These are phyloP conservation scores for Cyclocybe aegerita DNA, from an alignment of 768 basidiomycete species.

Conservation along the genomic window DNA sequence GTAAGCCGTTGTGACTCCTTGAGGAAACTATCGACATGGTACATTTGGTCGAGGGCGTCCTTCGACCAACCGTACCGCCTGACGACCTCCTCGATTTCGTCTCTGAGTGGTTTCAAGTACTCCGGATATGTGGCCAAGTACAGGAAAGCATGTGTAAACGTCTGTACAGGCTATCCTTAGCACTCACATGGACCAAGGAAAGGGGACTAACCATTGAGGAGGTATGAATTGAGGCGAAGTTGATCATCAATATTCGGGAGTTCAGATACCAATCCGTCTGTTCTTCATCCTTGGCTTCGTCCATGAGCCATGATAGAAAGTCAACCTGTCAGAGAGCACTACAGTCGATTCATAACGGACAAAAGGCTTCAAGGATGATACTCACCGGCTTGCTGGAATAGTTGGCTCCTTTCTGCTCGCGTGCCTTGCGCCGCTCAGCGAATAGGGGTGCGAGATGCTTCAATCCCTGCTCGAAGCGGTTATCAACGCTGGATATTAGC, in stretches of 20 bases:
- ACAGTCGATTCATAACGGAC: background rate
- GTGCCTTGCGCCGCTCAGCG: conserved; percentile 1
- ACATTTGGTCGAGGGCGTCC: conserved; percentile 30
- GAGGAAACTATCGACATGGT: conserved; percentile 42
- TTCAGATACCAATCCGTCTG: conserved; percentile 11
- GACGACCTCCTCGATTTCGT: conserved; percentile 38
- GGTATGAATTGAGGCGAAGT: conserved; percentile 26
- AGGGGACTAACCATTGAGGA: conserved; percentile 19
- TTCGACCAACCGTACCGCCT: conserved; percentile 32
- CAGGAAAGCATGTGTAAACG: conserved; percentile 32
- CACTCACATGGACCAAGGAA: too few relatives aligned
- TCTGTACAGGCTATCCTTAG: conserved; percentile 17
- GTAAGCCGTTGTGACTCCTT: conserved; percentile 26
- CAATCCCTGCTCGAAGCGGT: background rate
- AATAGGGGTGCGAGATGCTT: conserved; percentile 4
- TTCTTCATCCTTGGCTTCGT: conserved; percentile 18
- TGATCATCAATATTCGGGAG: conserved; percentile 16
- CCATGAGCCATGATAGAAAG: conserved; percentile 22
- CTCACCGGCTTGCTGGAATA: background rate
- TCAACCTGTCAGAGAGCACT: conserved; percentile 14
- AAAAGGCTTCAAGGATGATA: background rate
- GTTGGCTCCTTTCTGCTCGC: background rate
- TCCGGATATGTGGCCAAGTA: conserved; percentile 35
- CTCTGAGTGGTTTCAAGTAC: conserved; percentile 31
- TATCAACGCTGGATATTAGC: background rate